phyloP scores from a whole-genome alignment of 139 green algal species.

The Picochlorum sp. region DNA sequence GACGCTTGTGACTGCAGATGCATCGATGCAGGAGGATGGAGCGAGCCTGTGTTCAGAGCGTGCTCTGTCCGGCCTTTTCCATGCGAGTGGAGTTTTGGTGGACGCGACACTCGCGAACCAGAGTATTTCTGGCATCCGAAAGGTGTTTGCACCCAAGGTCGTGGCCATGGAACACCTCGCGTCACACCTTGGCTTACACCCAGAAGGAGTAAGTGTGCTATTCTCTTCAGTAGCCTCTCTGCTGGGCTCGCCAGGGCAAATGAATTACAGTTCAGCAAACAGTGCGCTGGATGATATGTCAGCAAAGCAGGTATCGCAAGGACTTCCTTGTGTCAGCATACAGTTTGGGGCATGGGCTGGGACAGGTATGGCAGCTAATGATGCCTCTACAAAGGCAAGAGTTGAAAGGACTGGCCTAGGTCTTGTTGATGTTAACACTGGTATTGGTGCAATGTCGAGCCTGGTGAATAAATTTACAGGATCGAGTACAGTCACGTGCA shows the following conservation, averaged over 20 bases:
- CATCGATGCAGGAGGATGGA: slow-evolving; percentile 18
- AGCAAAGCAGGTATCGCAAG: slow-evolving; percentile 15
- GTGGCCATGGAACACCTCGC: slow-evolving; percentile 2
- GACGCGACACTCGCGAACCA: slow-evolving; percentile 60
- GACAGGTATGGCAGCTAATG: slow-evolving; percentile 35
- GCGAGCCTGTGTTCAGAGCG: slow-evolving; percentile 45
- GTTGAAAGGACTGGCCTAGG: slow-evolving; percentile 64
- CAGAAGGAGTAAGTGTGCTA: slow-evolving; percentile 16
- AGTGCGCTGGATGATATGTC: slow-evolving; percentile 20
- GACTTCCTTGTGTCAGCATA: slow-evolving; percentile 16
- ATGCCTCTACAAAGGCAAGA: slow-evolving; percentile 24
- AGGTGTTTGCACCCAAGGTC: slow-evolving; percentile 37
- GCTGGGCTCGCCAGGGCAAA: slow-evolving; percentile 43
- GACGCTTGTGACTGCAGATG: slow-evolving; percentile 21
- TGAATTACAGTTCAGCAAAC: slow-evolving; percentile 57
- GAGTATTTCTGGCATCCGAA: slow-evolving; percentile 27
- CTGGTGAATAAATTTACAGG: slow-evolving; percentile 5
- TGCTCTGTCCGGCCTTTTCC: slow-evolving; percentile 39
- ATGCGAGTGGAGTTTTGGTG: slow-evolving; percentile 63
- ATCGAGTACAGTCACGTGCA: slow-evolving; percentile 12
- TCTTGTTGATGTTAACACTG: slow-evolving; percentile 22
- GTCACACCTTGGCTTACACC: background rate
- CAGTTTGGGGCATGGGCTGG: slow-evolving; percentile 52
- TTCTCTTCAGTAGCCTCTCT: slow-evolving; percentile 55
- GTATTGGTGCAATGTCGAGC: slow-evolving; percentile 17